Evolutionary conservation across 1,139 yeast genomes (phyloP).

Genomic region (Spencermartinsiella ligniputridi): DNA sequence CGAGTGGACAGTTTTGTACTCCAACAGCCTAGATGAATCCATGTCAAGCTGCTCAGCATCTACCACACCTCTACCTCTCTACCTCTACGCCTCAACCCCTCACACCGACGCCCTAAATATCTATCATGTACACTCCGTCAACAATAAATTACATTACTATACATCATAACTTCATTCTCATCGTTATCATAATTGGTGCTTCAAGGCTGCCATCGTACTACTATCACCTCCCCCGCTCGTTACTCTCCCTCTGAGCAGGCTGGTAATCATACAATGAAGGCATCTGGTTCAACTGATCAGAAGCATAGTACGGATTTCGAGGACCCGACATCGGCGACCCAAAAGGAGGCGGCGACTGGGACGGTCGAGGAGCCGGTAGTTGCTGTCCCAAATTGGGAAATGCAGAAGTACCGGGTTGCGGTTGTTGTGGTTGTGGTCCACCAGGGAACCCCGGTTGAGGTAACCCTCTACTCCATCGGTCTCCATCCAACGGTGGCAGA

Average conservation of each 20-base stretch:
- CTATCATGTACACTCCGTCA: too few relatives aligned
- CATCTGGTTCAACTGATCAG: conserved; percentile 5
- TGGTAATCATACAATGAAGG: conserved; percentile 1
- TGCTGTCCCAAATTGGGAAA: background rate
- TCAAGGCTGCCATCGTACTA: background rate
- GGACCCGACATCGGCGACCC: background rate
- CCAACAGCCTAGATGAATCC: too few relatives aligned
- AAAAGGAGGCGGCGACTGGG: conserved; percentile 2
- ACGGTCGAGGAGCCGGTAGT: background rate
- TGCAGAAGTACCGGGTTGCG: background rate
- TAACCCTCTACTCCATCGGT: conserved; percentile 7
- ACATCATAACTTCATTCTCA: background rate
- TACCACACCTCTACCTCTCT: too few relatives aligned
- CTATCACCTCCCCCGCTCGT: conserved; percentile 11
- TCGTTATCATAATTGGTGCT: background rate
- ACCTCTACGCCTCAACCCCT: too few relatives aligned
- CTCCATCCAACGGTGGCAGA: conserved; percentile 13
- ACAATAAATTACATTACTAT: conserved; percentile 1
- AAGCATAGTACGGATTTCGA: background rate
- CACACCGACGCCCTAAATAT: too few relatives aligned
- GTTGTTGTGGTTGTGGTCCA: conserved; percentile 5
- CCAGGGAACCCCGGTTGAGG: background rate
- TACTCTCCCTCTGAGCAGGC: conserved; percentile 11
- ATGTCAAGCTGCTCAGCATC: too few relatives aligned
- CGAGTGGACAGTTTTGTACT: too few relatives aligned